Base-by-base conservation (phyloP, 2,329 filamentous ascomycete genomes). In the Lachnum nothofagi region DNA sequence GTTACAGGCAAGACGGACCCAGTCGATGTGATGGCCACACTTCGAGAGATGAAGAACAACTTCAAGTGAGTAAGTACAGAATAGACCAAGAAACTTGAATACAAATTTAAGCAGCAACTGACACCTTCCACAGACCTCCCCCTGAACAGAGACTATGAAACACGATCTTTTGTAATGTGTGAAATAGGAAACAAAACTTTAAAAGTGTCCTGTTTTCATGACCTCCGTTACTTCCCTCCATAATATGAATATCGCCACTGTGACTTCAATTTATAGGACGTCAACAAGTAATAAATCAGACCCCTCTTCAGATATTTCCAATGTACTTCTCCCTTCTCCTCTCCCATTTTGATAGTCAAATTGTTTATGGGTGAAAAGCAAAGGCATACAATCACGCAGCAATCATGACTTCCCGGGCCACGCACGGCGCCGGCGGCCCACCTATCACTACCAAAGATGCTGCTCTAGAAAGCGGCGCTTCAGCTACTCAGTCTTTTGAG, bases 31-130 rank as follows among this genome's bases (percentile, higher is more conserved):
- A 95, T 98, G 87, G 78, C 77, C 25, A 84, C 84, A 61, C 72
- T 97, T 62, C 78, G 93, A 46, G 88, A 94, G 69, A 84, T 95
- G 85, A 98, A 97, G 82, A 91, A 94, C 65, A 64, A 52, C 39
- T 67, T 66, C 43, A 65, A 65, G 61, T 66, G 60, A 66, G 61
- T 62, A 58, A 58, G 60, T 60, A 58, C 5, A 48, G 16, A 1
- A 1, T 9, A 12, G 20, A 6, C 9, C 16, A 9, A 40, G 23
- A 14, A 22, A 38, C 12, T 41, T 19, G 27, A 17, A 22, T 6
- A 17, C 16, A n/a, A 19, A 27, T 3, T 20, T 41, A 7, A 22
- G 22, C 8, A 39, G 17, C 35, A 17, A 12, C 40, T 42, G 23
- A 40, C 41, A 3, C 37, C 16, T 5, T 24, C 6, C 5, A 3